Percentiles rank a stretch among this genome's conserved stretches.
These are phyloP conservation scores for Tulasnella sp. DNA, from an alignment of 768 basidiomycete genomes.

Conservation along the genomic window DNA sequence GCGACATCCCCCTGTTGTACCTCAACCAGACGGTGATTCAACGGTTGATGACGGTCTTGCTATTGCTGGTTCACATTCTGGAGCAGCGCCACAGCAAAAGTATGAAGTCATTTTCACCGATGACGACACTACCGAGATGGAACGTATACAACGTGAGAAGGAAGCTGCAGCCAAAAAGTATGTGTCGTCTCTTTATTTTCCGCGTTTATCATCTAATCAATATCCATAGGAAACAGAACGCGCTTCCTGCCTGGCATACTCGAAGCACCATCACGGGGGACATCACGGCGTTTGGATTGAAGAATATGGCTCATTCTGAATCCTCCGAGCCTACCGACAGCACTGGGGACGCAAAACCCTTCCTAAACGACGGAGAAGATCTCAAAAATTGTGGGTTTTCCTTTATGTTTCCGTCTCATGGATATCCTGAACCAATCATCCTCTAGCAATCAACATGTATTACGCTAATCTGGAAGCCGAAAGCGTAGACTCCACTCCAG, in stretches of 20 bases:
- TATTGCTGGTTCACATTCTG: constrained; percentile 56
- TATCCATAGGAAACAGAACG: constrained; percentile 55
- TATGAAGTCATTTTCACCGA: constrained; percentile 71
- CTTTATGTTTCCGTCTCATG: not conserved
- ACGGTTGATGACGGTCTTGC: constrained; percentile 48
- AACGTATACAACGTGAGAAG: constrained; percentile 56
- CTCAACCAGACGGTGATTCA: constrained; percentile 34
- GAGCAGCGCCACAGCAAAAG: constrained; percentile 50
- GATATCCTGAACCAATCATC: not conserved
- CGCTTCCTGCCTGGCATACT: constrained; percentile 87
- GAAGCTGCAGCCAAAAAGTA: constrained; percentile 69
- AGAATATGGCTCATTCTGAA: constrained; percentile 25
- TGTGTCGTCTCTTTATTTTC: constrained; percentile 8
- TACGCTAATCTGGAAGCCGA: constrained; percentile 15
- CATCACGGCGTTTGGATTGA: constrained; percentile 71
- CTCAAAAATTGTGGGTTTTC: constrained; percentile 3
- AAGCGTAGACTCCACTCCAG: not conserved
- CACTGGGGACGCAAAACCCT: not conserved
- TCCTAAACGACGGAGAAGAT: constrained; percentile 8
- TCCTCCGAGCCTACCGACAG: not conserved
- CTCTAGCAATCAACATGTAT: constrained; percentile 10
- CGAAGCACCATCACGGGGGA: constrained; percentile 92
- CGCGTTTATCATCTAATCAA: not conserved
- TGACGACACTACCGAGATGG: constrained; percentile 74
- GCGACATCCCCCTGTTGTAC: constrained; percentile 35